These are phyloP conservation scores for Amylostereum chailletii DNA, from an alignment of 1,284 basidiomycete species.

Conservation along the genomic window DNA sequence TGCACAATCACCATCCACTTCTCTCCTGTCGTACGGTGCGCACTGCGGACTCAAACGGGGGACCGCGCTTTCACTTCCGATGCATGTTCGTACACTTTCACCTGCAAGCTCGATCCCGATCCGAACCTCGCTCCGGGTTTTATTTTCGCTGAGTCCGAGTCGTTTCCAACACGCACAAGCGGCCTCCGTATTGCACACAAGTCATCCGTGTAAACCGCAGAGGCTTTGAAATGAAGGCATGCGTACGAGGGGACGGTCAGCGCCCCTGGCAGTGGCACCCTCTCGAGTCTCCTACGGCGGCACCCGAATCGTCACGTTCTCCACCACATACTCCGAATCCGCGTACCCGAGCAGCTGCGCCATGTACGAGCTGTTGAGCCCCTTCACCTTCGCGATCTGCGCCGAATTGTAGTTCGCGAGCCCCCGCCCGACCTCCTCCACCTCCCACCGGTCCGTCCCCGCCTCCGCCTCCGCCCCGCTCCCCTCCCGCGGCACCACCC, in stretches of 20 bases:
- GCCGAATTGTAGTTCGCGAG: constrained; percentile 94
- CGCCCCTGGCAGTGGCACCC: background rate
- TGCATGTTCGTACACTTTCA: too few species aligned
- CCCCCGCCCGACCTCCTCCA: constrained; percentile 88
- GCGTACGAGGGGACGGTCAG: background rate
- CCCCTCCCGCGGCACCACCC: constrained; percentile 8
- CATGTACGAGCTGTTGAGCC: constrained; percentile 83
- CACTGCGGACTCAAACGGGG: too few species aligned
- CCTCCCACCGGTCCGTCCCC: constrained; percentile 55
- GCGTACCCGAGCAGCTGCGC: constrained; percentile 82
- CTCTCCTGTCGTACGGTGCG: too few species aligned
- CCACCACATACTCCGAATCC: constrained; percentile 95
- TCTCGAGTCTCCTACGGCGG: constrained; percentile 16
- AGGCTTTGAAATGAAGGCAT: too few species aligned
- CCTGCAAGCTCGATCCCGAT: too few species aligned
- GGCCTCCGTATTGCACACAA: too few species aligned
- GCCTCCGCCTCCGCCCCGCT: constrained; percentile 17
- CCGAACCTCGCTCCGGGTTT: too few species aligned
- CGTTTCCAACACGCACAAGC: too few species aligned
- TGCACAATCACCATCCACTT: too few species aligned
- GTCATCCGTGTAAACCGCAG: too few species aligned
- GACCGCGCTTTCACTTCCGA: too few species aligned
- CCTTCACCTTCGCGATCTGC: constrained; percentile 86
- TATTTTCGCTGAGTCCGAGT: too few species aligned
- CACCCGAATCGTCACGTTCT: constrained; percentile 73